phyloP scores from a whole-genome alignment of 1,284 basidiomycete genomes.

The Rhodotorula sp. region DNA sequence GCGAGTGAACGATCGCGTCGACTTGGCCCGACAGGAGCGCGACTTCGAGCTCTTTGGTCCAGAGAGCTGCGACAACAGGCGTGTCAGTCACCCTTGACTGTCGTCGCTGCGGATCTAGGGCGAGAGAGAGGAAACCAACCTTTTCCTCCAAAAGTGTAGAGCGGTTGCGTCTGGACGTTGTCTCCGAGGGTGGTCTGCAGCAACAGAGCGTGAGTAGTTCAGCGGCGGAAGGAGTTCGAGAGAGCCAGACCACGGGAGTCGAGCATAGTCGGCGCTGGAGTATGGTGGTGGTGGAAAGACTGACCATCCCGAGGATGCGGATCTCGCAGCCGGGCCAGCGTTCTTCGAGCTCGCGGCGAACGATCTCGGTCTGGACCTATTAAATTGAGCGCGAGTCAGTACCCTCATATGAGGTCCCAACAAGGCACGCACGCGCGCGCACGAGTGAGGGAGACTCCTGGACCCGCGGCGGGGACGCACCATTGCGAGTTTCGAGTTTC shows the following conservation, averaged over 20 bases:
- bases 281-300: neutral
- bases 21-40: conserved; percentile 69
- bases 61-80: conserved; percentile 62
- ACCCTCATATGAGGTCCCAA: too few species aligned
- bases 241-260: neutral
- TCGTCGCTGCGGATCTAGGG: conserved; percentile 43
- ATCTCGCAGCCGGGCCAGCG: conserved; percentile 59
- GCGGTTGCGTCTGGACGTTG: conserved; percentile 71
- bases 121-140: conserved; percentile 43
- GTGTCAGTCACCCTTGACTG: neutral
- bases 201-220: too few species aligned
- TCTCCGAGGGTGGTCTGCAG: conserved; percentile 76
- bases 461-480: conserved; percentile 31
- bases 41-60: conserved; percentile 94
- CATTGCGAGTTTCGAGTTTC: conserved; percentile 79
- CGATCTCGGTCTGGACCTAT: conserved; percentile 74
- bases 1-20: conserved; percentile 89
- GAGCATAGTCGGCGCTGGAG: neutral
- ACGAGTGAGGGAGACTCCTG: neutral
- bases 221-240: neutral
- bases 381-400: neutral
- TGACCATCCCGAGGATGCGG: conserved; percentile 48
- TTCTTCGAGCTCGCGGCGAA: conserved; percentile 61
- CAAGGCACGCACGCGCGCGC: too few species aligned
- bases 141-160: conserved; percentile 56